These are phyloP conservation scores for Suillus plorans DNA, from an alignment of 768 basidiomycete species.

Conservation along the genomic window DNA sequence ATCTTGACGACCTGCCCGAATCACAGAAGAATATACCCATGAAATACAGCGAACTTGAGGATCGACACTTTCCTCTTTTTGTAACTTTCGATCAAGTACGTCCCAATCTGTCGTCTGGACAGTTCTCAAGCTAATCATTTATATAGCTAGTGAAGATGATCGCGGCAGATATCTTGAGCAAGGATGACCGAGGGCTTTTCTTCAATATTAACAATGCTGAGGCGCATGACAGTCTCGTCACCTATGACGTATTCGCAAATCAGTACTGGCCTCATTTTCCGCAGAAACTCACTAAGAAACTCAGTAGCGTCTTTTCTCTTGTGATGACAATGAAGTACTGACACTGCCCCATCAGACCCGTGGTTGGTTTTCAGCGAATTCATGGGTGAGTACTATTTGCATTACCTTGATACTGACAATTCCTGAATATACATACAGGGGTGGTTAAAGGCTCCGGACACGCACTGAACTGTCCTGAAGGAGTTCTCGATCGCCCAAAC, in stretches of 20 bases:
- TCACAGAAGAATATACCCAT: slow-evolving; percentile 34
- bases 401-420: background rate
- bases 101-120: background rate
- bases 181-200: slow-evolving; percentile 24
- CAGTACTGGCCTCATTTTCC: slow-evolving; percentile 63
- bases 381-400: slow-evolving; percentile 42
- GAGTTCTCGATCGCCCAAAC: slow-evolving; percentile 41
- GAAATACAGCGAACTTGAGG: slow-evolving; percentile 54
- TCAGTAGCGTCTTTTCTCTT: slow-evolving; percentile 39
- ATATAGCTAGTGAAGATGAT: slow-evolving; percentile 26
- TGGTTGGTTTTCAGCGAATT: slow-evolving; percentile 64
- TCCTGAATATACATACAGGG: slow-evolving; percentile 30
- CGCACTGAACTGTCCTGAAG: slow-evolving; percentile 33
- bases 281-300: slow-evolving; percentile 45
- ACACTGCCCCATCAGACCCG: slow-evolving; percentile 44
- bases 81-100: slow-evolving; percentile 62
- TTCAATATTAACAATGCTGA: slow-evolving; percentile 13
- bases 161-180: slow-evolving; percentile 31
- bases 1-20: slow-evolving; percentile 38
- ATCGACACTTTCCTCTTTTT: slow-evolving; percentile 69
- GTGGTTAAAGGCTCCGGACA: slow-evolving; percentile 68
- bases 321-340: background rate
- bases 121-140: background rate
- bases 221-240: slow-evolving; percentile 30
- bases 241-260: slow-evolving; percentile 46